Evolutionary conservation across 768 basidiomycete genomes (phyloP).

Genomic region (Cystobasidium ongulense): DNA sequence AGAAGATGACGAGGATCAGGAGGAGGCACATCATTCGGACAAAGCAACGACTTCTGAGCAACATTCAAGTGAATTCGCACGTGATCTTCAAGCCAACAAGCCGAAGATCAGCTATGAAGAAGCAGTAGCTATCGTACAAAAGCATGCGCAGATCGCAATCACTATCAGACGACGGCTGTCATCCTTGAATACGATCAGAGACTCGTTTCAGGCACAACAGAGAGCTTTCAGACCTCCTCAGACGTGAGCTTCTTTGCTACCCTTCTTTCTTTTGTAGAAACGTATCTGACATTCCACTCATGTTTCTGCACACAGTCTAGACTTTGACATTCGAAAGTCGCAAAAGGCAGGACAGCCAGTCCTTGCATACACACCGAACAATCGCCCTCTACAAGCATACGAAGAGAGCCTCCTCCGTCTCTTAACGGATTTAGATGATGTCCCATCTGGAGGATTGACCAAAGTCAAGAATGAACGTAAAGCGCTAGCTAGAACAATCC

Average conservation of each 20-base stretch:
- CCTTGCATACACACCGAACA: slow-evolving; percentile 1
- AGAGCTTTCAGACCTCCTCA: not conserved
- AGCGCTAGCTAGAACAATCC: slow-evolving; percentile 1
- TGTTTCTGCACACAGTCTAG: not conserved
- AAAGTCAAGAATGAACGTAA: slow-evolving; percentile 12
- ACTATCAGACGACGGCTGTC: not conserved
- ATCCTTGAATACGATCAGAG: not conserved
- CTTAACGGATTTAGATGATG: slow-evolving; percentile 5
- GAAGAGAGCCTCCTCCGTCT: slow-evolving; percentile 20
- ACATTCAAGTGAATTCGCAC: not conserved
- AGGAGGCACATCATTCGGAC: not conserved
- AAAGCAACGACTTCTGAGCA: not conserved
- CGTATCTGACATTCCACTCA: not conserved
- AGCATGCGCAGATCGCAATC: not conserved
- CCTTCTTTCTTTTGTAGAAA: too few relatives aligned
- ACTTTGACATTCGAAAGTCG: slow-evolving; percentile 9
- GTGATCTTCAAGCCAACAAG: not conserved
- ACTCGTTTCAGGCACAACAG: not conserved
- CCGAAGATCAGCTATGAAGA: slow-evolving; percentile 5
- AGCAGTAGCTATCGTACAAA: not conserved
- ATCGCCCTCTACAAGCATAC: slow-evolving; percentile 10
- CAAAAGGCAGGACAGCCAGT: not conserved
- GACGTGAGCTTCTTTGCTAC: not conserved
- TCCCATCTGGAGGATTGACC: not conserved
- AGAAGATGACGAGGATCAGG: not conserved